Percentiles rank a stretch among this genome's conserved stretches.
Evolutionary conservation across 2,329 filamentous ascomycete genomes (phyloP).

Genomic region (Cercospora sp.): DNA sequence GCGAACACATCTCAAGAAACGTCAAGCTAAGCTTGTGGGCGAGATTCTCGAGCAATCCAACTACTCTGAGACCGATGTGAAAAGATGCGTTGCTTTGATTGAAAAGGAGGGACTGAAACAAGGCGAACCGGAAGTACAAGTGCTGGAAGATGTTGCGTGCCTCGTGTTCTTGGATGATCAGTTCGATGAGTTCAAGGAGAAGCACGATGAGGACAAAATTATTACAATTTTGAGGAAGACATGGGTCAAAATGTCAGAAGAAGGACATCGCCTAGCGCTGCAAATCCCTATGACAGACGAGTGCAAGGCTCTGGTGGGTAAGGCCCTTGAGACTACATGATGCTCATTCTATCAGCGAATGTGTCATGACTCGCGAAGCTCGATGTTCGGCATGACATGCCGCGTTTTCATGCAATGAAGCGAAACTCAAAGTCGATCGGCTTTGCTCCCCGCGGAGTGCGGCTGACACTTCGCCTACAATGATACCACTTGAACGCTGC

Average conservation of each 20-base stretch:
- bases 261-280: conserved; percentile 65
- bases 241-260: conserved; percentile 72
- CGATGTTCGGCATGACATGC: conserved; percentile 10
- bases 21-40: conserved; percentile 64
- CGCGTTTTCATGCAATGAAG: conserved; percentile 18
- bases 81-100: conserved; percentile 68
- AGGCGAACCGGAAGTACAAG: conserved; percentile 67
- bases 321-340: conserved; percentile 53
- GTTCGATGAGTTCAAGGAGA: conserved; percentile 75
- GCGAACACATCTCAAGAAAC: conserved; percentile 71
- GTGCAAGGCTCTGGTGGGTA: conserved; percentile 62
- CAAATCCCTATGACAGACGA: conserved; percentile 64
- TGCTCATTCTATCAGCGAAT: background rate
- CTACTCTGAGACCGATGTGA: conserved; percentile 56
- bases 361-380: conserved; percentile 7
- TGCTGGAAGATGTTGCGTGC: conserved; percentile 82
- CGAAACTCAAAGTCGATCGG: conserved; percentile 13
- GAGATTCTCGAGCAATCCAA: conserved; percentile 56
- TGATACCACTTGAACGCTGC: background rate
- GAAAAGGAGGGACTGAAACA: conserved; percentile 72
- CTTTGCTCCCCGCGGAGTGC: background rate
- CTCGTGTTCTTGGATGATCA: conserved; percentile 86
- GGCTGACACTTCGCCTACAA: background rate
- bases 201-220: conserved; percentile 75
- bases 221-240: conserved; percentile 70